Base-by-base conservation (phyloP, 495 filamentous ascomycete species). In the Podospora conica region DNA sequence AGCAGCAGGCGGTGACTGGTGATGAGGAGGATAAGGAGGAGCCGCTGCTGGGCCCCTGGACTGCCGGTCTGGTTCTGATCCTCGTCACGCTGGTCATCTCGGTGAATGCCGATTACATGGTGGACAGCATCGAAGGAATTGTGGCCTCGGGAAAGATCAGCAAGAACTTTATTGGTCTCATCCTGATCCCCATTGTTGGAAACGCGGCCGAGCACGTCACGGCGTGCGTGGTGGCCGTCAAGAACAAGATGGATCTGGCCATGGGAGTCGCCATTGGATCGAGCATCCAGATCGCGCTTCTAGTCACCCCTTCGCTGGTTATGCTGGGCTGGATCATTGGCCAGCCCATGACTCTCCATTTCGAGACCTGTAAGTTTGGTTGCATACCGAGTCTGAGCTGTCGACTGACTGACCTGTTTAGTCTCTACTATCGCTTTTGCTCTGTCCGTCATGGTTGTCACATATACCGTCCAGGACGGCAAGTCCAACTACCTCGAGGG, bases 141-240 rank as follows among this genome's bases (percentile, higher is more conserved):
- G 95, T 96, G 27, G 79, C 90, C 66, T 88, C 85, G 65, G 89
- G 90, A 10, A 87, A 89, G 69, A 93, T 98, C 81, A 93, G 88
- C 81, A 96, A 95, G 75, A 96, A 91, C 3, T 98, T 98, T 76
- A 95, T 98, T 74, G 95, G 95, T 81, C 84, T 98, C 61, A 89
- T 98, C 66, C 83, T 98, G 40, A 90, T 98, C 55, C 95, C 95
- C 25, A 97, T 98, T 73, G 95, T 98, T 33, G 95, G 95, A 65
- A 98, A 98, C 72, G 95, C 95, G 2, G 95, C 95, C 9, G 95
- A 98, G 78, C 95, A 98, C 75, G 93, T 96, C 53, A 97, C 95
- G 9, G 95, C 95, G 12, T 88, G 93, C 53, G 89, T 97, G 28
- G 94, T 97, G 53, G 91, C 95, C 0, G 85, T 89, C 71, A 96